Evolutionary conservation across 2,329 filamentous ascomycete species (phyloP).

Genomic region (Rhexocercosporidium sp.): DNA sequence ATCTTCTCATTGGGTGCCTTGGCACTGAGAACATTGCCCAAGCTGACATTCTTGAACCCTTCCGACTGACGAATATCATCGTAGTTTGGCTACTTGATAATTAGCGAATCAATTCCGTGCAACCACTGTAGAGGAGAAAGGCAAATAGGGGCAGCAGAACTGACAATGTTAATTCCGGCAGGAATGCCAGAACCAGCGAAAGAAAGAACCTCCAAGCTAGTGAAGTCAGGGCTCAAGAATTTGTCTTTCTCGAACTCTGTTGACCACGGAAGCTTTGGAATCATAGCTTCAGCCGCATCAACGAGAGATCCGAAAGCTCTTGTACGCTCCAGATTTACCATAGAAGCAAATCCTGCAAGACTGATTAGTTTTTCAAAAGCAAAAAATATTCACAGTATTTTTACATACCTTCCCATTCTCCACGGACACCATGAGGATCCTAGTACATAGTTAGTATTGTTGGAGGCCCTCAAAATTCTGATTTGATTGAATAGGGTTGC

Average conservation of each 20-base stretch:
- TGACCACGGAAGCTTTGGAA: slow-evolving; percentile 87
- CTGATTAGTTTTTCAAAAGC: neutral
- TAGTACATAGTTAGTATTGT: neutral
- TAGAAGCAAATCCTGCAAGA: slow-evolving; percentile 65
- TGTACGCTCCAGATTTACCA: slow-evolving; percentile 91
- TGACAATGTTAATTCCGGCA: slow-evolving; percentile 66
- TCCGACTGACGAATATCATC: slow-evolving; percentile 81
- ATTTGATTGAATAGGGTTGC: neutral
- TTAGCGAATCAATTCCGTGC: neutral
- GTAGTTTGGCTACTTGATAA: slow-evolving; percentile 60
- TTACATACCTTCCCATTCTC: slow-evolving; percentile 75
- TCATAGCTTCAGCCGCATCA: slow-evolving; percentile 77
- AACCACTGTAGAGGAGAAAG: neutral
- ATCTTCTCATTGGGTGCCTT: slow-evolving; percentile 92
- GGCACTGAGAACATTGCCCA: slow-evolving; percentile 90
- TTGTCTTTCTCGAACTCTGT: slow-evolving; percentile 94
- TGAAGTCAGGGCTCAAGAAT: slow-evolving; percentile 95
- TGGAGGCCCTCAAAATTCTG: neutral
- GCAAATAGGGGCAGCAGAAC: neutral
- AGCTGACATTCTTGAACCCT: slow-evolving; percentile 91
- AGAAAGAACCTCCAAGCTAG: slow-evolving; percentile 86
- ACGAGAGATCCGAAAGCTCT: slow-evolving; percentile 87
- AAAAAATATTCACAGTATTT: neutral
- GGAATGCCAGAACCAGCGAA: slow-evolving; percentile 72
- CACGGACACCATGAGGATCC: slow-evolving; percentile 79